Evolutionary conservation across 1,284 basidiomycete species (phyloP), one percentile per base, ranked within the genome.

Genomic region (Rugosomyces carneus): DNA sequence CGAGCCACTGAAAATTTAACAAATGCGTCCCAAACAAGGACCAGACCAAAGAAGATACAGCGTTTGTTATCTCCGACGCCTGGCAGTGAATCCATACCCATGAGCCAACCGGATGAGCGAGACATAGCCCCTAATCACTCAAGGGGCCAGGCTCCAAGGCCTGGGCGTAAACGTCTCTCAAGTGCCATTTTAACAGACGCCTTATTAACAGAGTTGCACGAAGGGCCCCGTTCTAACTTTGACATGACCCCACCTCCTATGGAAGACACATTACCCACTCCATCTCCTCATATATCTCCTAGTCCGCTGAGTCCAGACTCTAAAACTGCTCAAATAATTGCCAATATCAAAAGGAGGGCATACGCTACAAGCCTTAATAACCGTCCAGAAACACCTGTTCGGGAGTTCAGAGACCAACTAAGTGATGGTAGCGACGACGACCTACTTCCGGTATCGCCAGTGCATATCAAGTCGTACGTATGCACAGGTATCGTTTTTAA

Each of bases 91-190:
- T 56, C 72, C 16, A 66, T 86, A 11, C 80, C 79, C n/a, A 83
- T 78, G 36, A 85, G 82, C 53, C 78, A 84, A 57, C 81, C 81
- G 37, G 78, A 83, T 52, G 84, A 87, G 57, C 66, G 70, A 41
- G 81, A 84, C 44, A 60, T 68, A 44, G 50, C 68, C 6, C 60
- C 66, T 18, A 53, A 54, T 40, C 37, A 51, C 24, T 43, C 49
- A 15, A 38, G 56, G 11, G 47, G 49, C 13, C 51, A 34, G n/a
- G 31, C 8, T 37, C 21, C 8, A 51, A 40, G 56, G 68, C 47
- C 50, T 61, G 0, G 7, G 21, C 21, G 21, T 40, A 57, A 59
- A 32, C 76, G 76, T 76, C 66, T 70, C 42, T 56, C 62, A 41
- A 56, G 56, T n/a, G 49, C 52, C 8, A 55, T 53, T 21, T 41